A percentile compares a stretch with the other conserved stretches of the same genome.
Evolutionary conservation across 768 basidiomycete species (phyloP).

Genomic region (Tulasnella calospora): DNA sequence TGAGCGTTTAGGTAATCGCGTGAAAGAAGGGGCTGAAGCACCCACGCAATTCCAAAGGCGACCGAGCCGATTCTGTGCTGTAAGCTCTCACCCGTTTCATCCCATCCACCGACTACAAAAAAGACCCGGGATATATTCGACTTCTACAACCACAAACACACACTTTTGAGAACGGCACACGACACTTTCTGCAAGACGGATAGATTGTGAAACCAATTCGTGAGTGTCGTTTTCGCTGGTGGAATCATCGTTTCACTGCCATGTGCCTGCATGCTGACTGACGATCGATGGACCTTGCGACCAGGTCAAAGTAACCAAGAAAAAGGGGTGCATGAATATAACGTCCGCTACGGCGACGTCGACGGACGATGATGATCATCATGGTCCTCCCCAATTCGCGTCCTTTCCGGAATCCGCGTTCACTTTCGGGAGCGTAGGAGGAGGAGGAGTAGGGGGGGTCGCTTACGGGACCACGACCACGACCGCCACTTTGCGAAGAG

Average conservation of each 20-base stretch:
- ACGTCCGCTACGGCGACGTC: not conserved
- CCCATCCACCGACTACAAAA: not conserved
- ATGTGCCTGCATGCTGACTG: not conserved
- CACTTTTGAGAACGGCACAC: not conserved
- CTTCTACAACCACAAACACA: not conserved
- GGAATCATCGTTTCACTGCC: not conserved
- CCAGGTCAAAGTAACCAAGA: not conserved
- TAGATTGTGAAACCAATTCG: not conserved
- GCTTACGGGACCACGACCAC: not conserved
- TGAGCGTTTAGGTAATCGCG: not conserved
- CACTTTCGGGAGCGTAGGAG: not conserved
- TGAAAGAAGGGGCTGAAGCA: not conserved
- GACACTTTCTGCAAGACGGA: not conserved
- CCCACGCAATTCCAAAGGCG: not conserved
- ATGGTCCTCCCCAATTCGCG: not conserved
- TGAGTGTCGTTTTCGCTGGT: not conserved
- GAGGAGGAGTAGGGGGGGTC: not conserved
- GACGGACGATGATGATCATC: not conserved
- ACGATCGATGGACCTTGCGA: not conserved
- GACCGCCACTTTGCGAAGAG: not conserved
- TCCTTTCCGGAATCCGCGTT: not conserved
- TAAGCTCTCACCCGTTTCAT: not conserved
- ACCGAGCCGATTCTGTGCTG: not conserved
- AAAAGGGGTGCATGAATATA: not conserved
- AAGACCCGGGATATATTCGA: not conserved